Percentiles rank a stretch among this genome's conserved stretches.
Evolutionary conservation across 352 stramenopile species (phyloP).

Genomic region (Phytophthora meadii): DNA sequence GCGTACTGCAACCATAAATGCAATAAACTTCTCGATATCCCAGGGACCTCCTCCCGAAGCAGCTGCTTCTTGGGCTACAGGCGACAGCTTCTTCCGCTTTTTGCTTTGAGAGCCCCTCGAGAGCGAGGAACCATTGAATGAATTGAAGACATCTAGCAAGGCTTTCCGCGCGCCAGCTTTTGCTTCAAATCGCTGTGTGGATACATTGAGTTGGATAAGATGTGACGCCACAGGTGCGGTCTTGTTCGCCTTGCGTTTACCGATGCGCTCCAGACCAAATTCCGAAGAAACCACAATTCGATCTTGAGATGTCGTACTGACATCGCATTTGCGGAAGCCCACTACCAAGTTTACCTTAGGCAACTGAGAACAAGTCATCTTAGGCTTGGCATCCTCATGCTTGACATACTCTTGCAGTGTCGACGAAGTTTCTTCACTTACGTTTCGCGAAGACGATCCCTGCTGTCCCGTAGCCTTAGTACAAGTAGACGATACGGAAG

Average conservation of each 20-base stretch:
- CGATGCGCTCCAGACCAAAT: conserved; percentile 32
- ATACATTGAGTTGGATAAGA: conserved; percentile 28
- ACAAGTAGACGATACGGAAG: conserved; percentile 5
- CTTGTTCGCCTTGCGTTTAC: conserved; percentile 19
- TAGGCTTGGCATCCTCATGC: conserved; percentile 34
- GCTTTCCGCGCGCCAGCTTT: conserved; percentile 37
- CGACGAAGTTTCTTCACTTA: conserved; percentile 5
- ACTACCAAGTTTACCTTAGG: conserved; percentile 57
- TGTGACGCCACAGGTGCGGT: conserved; percentile 13
- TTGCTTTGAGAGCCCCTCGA: conserved; percentile 48
- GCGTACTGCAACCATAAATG: conserved; percentile 48
- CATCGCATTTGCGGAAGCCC: conserved; percentile 50
- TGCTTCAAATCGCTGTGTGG: conserved; percentile 29
- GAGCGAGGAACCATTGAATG: conserved; percentile 31
- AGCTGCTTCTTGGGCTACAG: conserved; percentile 14
- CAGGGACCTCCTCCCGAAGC: conserved; percentile 32
- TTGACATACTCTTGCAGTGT: conserved; percentile 31
- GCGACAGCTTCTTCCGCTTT: conserved; percentile 56
- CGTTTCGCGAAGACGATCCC: conserved; percentile 9
- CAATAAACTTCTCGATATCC: conserved; percentile 76
- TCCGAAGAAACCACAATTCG: conserved; percentile 40
- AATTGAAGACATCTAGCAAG: conserved; percentile 50
- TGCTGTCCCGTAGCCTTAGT: conserved; percentile 4
- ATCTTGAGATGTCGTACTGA: conserved; percentile 23
- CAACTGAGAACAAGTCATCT: conserved; percentile 43